Evolutionary conservation across 179 eudicot species (phyloP), one percentile per base, ranked within the genome.

Genomic region (Pouteria campechiana): DNA sequence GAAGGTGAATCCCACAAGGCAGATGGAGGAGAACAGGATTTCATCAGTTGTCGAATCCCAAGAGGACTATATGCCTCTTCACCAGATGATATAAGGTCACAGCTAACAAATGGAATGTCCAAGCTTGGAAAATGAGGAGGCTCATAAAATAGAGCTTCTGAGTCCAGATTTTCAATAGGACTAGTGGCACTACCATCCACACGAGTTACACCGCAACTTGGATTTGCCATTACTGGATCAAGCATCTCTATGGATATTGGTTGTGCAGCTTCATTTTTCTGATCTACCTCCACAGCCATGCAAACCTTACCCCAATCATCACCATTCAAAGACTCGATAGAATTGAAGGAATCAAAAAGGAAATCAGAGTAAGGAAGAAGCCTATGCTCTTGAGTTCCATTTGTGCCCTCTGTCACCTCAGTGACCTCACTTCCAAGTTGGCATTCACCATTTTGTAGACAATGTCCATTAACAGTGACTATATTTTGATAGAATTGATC

Each of bases 61-160:
- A 90, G 85, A 48, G 96, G 96, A 64, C 98, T 90, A 61, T 56
- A 90, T 32, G 42, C 58, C 55, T 90, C 92, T 44, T 55, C 43
- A 43, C 78, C 73, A 27, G 83, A 64, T 40, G 74, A 95, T 35
- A 75, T 67, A 24, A 90, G 88, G 75, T 90, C 98, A 61, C 98
- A 90, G 53, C 88, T 81, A 25, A 82, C 70, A 52, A 90, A 90
- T 25, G 98, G 98, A 48, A 90, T 49, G 45, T 90, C 98, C 55
- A 90, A 65, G 45, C 85, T 82, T 15, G 98, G 96, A 61, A 86
- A 79, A 38, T 92, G 78, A 40, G 98, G 98, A 47, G 94, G 98
- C 55, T 90, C 92, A 35, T 90, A 90, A 61, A 64, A 87, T 48
- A 90, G 49, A 52, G 63, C 65, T 59, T 94, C 92, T 2, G 59